A percentile compares a stretch with the other conserved stretches of the same genome.
Conservation (phyloP, 148 eudicot genomes). For the Drosera capensis region DNA sequence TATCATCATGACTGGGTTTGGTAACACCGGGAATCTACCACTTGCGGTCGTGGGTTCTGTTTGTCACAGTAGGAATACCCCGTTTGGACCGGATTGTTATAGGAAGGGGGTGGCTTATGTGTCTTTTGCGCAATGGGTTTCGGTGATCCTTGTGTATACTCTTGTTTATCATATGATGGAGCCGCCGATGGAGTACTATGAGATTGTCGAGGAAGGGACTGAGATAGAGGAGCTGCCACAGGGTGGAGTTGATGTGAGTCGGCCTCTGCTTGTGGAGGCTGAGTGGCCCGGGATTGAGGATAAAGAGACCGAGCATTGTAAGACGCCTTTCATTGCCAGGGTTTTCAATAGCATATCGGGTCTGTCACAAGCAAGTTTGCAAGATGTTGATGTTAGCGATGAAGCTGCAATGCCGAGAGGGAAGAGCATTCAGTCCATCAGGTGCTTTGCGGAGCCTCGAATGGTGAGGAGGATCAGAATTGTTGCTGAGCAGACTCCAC, state of each 20-base stretch:
- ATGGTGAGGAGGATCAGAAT: constrained; percentile 33
- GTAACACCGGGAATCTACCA: constrained; percentile 58
- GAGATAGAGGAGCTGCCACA: constrained; percentile 11
- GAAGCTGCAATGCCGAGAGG: constrained; percentile 7
- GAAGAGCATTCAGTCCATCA: constrained; percentile 20
- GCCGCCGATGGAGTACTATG: constrained; percentile 50
- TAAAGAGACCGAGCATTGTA: constrained; percentile 38
- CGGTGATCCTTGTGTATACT: constrained; percentile 52
- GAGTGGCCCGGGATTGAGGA: constrained; percentile 62
- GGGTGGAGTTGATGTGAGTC: constrained; percentile 14
- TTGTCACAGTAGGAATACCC: constrained; percentile 36
- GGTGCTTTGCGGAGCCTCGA: constrained; percentile 41
- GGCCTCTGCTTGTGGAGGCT: constrained; percentile 45
- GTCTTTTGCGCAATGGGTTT: constrained; percentile 57
- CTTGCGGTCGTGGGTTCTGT: constrained; percentile 48
- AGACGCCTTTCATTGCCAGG: constrained; percentile 37
- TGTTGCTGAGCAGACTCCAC: constrained; percentile 55
- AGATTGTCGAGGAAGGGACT: constrained; percentile 33
- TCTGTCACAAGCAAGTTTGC: constrained; percentile 15
- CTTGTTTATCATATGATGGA: constrained; percentile 75
- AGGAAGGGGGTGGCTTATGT: constrained; percentile 55
- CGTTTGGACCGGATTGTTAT: constrained; percentile 39
- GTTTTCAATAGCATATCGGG: constrained; percentile 27
- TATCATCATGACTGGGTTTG: constrained; percentile 55
- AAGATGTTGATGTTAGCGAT: constrained; percentile 14